Base-by-base conservation (phyloP, 768 basidiomycete species). In the Podaxis sp. region DNA sequence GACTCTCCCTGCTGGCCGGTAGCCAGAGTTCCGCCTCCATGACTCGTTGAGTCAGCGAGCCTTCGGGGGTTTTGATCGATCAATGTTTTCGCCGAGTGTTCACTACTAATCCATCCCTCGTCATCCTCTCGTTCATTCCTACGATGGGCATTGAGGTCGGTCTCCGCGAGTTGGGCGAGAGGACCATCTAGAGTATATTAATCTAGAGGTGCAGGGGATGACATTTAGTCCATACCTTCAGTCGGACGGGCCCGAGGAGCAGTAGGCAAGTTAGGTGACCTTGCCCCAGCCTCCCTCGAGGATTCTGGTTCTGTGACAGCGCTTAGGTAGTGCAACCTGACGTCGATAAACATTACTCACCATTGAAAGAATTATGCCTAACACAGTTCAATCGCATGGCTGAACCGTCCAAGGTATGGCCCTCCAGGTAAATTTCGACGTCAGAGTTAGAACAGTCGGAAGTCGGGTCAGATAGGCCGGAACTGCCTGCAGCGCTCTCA, bases 391-490 rank as follows among this genome's bases (percentile, higher is more conserved):
- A 70, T 49, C 65, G 68, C 49, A 65, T 61, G 22, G 64, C 68
- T 49, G 73, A 74, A 61, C 74, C 70, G 61, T 74, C 70, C 63
- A 76, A 66, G 24, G 70, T 71, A 49, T 74, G 71, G 51, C 70
- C 69, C 55, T 71, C 70, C 49, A 78, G 69, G 57, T 76, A 76
- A 17, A 77, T 76, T 64, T 78, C 77, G 41, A 77, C 70, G 25
- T 73, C 74, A 25, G 64, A 64, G 59, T 63, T 65, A 6, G 66
- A 67, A 36, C 59, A 17, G n/a, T 62, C 61, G 17, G 61, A 62
- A 12, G 37, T 50, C 12, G 61, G 50, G 47, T 62, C 61, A 15
- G 53, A 47, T 19, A 33, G 43, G 2, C 25, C 51, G 17, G 64
- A 65, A 37, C 61, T 61, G 19, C 54, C 61, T 11, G 33, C 47